Base-by-base conservation (phyloP, 164 flowering plant species). In the Brasenia schreberi region DNA sequence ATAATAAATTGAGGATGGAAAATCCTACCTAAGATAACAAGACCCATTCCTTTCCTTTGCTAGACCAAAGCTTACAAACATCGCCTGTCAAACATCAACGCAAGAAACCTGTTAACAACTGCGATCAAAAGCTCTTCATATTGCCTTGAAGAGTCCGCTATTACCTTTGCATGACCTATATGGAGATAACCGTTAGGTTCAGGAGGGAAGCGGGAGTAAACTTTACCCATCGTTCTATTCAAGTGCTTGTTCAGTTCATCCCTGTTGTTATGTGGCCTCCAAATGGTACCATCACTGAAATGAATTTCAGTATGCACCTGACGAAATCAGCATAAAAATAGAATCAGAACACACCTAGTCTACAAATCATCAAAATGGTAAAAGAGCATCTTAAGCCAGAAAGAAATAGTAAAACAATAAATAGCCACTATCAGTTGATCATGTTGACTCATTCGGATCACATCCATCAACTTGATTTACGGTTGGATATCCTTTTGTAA, bases 161-260 rank as follows among this genome's bases (percentile, higher is more conserved):
- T 70, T 77, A 89, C 99, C 97, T 95, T 95, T n/a, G 99, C 99
- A 81, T 95, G 99, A 69, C 99, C 99, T 71, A 95, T 92, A 77
- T 95, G 99, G 19, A 95, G 85, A 75, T 87, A 95, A 6, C 99
- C 99, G 85, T 95, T 95, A 66, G 99, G 99, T 72, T 95, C 99
- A 42, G 99, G 97, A 19, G 97, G 99, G 77, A 95, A 95, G 58
- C 99, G 93, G 14, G 94, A 81, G 64, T 73, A 81, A 63, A 92
- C 94, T 73, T 72, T 89, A 42, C 90, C 85, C 45, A 88, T 88
- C 0, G 97, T 89, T 58, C 61, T 75, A 71, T 79, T 81, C 68
- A 89, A 71, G 74, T 95, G 97, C 60, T 79, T 89, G 5, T 89
- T 89, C 67, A 95, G 93, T 69, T 81, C 61, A 64, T 81, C 92